Percentiles rank a stretch among this genome's conserved stretches.
Conservation (phyloP, 2,329 filamentous ascomycete species). For the Talaromyces verruculosus region DNA sequence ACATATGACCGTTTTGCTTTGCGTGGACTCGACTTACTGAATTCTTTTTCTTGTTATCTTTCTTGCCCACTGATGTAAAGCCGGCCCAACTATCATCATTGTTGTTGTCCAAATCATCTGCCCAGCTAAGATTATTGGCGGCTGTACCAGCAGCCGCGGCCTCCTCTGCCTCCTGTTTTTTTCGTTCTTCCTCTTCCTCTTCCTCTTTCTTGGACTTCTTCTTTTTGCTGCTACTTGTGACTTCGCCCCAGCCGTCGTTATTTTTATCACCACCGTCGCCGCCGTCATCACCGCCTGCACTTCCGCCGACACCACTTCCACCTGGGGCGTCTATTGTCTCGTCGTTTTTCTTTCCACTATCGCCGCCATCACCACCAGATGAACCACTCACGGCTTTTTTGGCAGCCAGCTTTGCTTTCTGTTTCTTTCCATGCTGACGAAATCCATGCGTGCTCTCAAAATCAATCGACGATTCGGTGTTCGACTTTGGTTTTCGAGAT, state of each 20-base stretch:
- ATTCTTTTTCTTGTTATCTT: slow-evolving; percentile 59
- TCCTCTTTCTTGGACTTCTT: slow-evolving; percentile 34
- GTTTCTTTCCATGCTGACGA: slow-evolving; percentile 34
- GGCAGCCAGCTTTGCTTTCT: slow-evolving; percentile 30
- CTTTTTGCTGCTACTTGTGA: slow-evolving; percentile 38
- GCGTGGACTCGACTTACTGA: slow-evolving; percentile 45
- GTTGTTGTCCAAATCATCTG: slow-evolving; percentile 41
- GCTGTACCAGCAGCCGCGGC: slow-evolving; percentile 36
- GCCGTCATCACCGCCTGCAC: slow-evolving; percentile 32
- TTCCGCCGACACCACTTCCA: slow-evolving; percentile 32
- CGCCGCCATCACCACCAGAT: slow-evolving; percentile 31
- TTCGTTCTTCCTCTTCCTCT: slow-evolving; percentile 31
- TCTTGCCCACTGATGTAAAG: slow-evolving; percentile 52
- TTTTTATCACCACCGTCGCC: slow-evolving; percentile 43
- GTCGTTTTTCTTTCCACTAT: slow-evolving; percentile 30
- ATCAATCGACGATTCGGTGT: slow-evolving; percentile 21
- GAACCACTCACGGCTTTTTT: slow-evolving; percentile 22
- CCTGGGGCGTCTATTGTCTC: slow-evolving; percentile 37
- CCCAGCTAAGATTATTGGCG: slow-evolving; percentile 44
- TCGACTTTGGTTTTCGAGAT: slow-evolving; percentile 18
- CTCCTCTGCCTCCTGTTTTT: slow-evolving; percentile 30
- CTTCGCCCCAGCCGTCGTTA: slow-evolving; percentile 42
- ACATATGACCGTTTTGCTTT: background rate
- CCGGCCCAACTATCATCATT: slow-evolving; percentile 55
- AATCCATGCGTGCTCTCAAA: slow-evolving; percentile 26